Evolutionary conservation across 2,329 filamentous ascomycete genomes (phyloP), one percentile per base, ranked within the genome.

Genomic region (Pestalotiopsis sp.): DNA sequence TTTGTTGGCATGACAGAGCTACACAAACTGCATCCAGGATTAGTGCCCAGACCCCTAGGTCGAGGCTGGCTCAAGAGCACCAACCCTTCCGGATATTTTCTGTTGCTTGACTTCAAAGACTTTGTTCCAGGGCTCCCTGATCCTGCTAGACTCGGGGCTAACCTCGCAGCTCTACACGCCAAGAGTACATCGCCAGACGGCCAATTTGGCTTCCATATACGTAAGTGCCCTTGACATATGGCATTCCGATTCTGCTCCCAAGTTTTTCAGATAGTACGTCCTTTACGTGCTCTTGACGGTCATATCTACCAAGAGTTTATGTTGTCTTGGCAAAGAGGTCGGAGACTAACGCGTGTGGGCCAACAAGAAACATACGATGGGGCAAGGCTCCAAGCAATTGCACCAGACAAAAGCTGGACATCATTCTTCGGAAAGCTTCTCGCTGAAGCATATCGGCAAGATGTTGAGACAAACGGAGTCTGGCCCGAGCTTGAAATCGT

Each of bases 351-450:
- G 27, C 6, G 27, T 27, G 6, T 4, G 27, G 27, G 27, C 27
- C 25, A 27, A 27, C 27, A 27, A 27, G 66, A 67, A 12, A 73
- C 72, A 3, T 74, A 68, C 56, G 71, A 73, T 59, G 73, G 72
- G 2, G 66, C 70, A 13, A 25, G 68, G 14, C 62, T 68, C 3
- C 52, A 71, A 2, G 68, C 65, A 14, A 68, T 69, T 20, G 69
- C 59, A 2, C 72, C 68, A 65, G 68, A 70, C 36, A 67, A 57
- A 9, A 69, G 63, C 45, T 73, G 69, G 70, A 67, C 68, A 2
- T 67, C 68, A 0, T 73, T 75, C 63, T 76, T 68, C 68, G 63
- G 66, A 7, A 74, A 74, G 11, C 64, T 75, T 11, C 60, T 77
- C 25, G 60, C 65, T 1, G 72, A 70, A 11, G 71, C 74, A 2